Percentiles rank a stretch among this genome's conserved stretches.
Evolutionary conservation across 306 rosid species (phyloP).

Genomic region (Lotus japonicus): DNA sequence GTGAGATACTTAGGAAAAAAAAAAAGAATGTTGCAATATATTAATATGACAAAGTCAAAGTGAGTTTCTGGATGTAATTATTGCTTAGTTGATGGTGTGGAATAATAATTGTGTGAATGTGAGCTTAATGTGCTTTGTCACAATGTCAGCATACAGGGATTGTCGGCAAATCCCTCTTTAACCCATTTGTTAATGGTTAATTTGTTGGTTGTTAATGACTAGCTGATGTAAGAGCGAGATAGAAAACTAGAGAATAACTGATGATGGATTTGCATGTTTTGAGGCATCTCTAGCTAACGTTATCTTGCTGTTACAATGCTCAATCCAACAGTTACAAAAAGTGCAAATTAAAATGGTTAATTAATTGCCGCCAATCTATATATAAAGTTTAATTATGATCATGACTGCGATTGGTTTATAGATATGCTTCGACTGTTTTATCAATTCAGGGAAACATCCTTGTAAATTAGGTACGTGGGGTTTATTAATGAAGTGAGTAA

Average conservation of each 20-base stretch:
- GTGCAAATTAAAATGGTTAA: neutral
- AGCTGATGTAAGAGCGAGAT: neutral
- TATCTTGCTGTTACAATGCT: slow-evolving; percentile 3
- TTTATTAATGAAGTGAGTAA: neutral
- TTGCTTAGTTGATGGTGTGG: slow-evolving; percentile 4
- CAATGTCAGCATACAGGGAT: slow-evolving; percentile 4
- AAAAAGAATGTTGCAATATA: too few relatives aligned
- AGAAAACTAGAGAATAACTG: too few relatives aligned
- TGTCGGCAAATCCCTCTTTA: slow-evolving; percentile 45
- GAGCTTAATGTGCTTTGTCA: neutral
- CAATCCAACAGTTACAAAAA: slow-evolving; percentile 2
- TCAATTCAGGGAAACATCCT: neutral
- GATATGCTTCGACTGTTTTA: neutral
- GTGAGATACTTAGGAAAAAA: too few relatives aligned
- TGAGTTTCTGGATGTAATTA: too few relatives aligned
- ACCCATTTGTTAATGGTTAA: neutral
- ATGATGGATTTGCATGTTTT: neutral
- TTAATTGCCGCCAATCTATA: neutral
- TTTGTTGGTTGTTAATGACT: neutral
- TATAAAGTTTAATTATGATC: neutral
- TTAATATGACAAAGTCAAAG: too few relatives aligned
- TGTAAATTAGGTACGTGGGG: neutral
- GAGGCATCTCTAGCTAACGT: too few relatives aligned
- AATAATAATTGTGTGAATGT: too few relatives aligned
- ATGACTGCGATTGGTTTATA: neutral